phyloP scores from a whole-genome alignment of 1,139 yeast species.

The Suhomyces bolitotheri region DNA sequence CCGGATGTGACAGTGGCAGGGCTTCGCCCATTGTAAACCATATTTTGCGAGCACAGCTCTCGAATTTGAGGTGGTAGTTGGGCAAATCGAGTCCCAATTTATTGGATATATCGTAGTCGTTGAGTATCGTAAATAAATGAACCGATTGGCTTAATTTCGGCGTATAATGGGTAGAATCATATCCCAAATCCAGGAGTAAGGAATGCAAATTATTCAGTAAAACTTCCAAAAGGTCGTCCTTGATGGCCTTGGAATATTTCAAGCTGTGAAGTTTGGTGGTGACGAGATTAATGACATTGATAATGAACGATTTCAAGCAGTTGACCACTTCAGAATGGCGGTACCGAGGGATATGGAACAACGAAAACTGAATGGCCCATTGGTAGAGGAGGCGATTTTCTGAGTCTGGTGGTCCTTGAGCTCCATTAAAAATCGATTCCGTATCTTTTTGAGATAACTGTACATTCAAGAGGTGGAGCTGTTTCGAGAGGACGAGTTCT shows the following conservation, averaged over 20 bases:
- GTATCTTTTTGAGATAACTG: conserved; percentile 16
- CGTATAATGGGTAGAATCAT: conserved; percentile 3
- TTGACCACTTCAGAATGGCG: conserved; percentile 19
- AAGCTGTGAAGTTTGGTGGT: conserved; percentile 32
- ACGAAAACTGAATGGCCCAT: conserved; percentile 34
- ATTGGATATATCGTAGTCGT: conserved; percentile 38
- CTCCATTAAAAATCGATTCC: not conserved
- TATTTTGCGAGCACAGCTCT: conserved; percentile 33
- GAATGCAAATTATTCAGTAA: conserved; percentile 10
- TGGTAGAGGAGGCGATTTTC: conserved; percentile 23
- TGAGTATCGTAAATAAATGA: conserved; percentile 38
- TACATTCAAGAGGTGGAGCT: conserved; percentile 28
- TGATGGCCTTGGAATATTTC: conserved; percentile 21
- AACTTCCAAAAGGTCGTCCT: conserved; percentile 4
- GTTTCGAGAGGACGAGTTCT: conserved; percentile 31
- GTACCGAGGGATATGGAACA: conserved; percentile 26
- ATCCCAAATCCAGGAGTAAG: conserved; percentile 10
- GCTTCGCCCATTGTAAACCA: conserved; percentile 30
- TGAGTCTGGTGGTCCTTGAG: not conserved
- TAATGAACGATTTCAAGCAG: conserved; percentile 32
- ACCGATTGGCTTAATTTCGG: conserved; percentile 15
- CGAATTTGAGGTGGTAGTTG: conserved; percentile 31
- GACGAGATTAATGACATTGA: conserved; percentile 33
- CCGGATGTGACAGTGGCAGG: too few relatives aligned
- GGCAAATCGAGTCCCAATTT: conserved; percentile 29